Evolutionary conservation across 768 basidiomycete genomes (phyloP), one percentile per base, ranked within the genome.

Genomic region (Leucogyrophana mollusca): DNA sequence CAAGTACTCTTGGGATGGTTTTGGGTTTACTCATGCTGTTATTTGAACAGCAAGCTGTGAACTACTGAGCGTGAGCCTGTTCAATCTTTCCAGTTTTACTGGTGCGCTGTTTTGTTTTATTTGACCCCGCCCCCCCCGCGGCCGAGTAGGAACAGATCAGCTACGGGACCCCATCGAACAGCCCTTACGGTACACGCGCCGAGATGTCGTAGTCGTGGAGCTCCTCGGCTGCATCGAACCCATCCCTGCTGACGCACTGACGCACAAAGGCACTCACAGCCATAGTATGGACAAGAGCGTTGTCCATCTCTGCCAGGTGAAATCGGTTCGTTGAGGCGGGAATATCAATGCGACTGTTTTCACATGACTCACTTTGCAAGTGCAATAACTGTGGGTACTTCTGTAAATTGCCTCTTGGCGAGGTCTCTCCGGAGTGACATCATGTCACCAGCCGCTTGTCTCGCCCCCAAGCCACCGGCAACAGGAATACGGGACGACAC

Each of bases 381-480:
- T 83, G 82, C 54, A 60, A 66, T 3, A 70, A 70, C 40, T 83
- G 82, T 51, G 76, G 74, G 11, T 83, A 83, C 57, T 76, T 73
- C 52, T 83, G 81, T 49, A 79, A 72, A 0, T 64, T 82, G 10
- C 76, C 74, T 0, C 59, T 73, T 46, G 78, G 81, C 81, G 56
- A 33, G 61, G 35, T 14, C 20, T 16, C 9, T 21, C n/a, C 9
- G 3, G 7, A n/a, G n/a, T n/a, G n/a, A n/a, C n/a, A 10, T 20
- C 34, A 11, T 4, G 3, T 18, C 11, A 8, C 18, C 34, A 23
- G 22, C 7, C 20, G 18, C 58, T 18, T 34, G 10, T 2, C 17
- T 23, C 36, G 20, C 45, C 40, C 24, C n/a, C 34, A 83, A 81
- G 76, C 0, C 82, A 84, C 48, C 48, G 76, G 0, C 75, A 83